These are phyloP conservation scores for Erysimum cheiranthoides DNA, from an alignment of 345 rosid species.

Conservation along the genomic window DNA sequence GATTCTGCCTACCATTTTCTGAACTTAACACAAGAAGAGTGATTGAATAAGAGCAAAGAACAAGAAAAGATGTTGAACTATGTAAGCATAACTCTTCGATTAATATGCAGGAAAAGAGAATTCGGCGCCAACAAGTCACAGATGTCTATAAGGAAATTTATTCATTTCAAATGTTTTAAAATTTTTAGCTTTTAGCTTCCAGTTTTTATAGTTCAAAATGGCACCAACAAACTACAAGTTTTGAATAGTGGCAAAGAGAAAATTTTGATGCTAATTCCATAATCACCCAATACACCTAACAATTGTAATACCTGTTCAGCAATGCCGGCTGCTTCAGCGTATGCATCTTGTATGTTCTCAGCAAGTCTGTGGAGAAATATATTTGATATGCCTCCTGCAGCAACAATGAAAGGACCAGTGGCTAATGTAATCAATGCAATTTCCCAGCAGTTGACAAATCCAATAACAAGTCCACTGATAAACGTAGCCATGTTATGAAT, in stretches of 20 bases:
- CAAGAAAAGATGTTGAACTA: constrained; percentile 22
- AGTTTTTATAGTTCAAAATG: constrained; percentile 6
- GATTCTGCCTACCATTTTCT: constrained; percentile 18
- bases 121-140: not conserved
- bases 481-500: constrained; percentile 99
- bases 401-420: constrained; percentile 96
- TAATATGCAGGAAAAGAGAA: constrained; percentile 15
- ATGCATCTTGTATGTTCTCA: constrained; percentile 98
- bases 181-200: constrained; percentile 21
- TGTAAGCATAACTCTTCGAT: constrained; percentile 15
- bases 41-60: not conserved
- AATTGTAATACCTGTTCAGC: constrained; percentile 87
- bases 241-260: constrained; percentile 7
- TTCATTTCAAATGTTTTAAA: not conserved
- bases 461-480: constrained; percentile 85
- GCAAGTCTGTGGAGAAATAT: constrained; percentile 96
- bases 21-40: constrained; percentile 23
- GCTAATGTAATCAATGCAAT: constrained; percentile 86
- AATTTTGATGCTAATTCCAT: not conserved
- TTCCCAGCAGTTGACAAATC: constrained; percentile 94
- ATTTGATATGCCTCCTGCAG: constrained; percentile 97
- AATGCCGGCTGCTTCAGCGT: constrained; percentile 95
- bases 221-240: constrained; percentile 18
- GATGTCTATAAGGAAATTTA: constrained; percentile 7
- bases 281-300: constrained; percentile 18